Evolutionary conservation across 1,284 basidiomycete genomes (phyloP).

Genomic region (Mycena citricolor): DNA sequence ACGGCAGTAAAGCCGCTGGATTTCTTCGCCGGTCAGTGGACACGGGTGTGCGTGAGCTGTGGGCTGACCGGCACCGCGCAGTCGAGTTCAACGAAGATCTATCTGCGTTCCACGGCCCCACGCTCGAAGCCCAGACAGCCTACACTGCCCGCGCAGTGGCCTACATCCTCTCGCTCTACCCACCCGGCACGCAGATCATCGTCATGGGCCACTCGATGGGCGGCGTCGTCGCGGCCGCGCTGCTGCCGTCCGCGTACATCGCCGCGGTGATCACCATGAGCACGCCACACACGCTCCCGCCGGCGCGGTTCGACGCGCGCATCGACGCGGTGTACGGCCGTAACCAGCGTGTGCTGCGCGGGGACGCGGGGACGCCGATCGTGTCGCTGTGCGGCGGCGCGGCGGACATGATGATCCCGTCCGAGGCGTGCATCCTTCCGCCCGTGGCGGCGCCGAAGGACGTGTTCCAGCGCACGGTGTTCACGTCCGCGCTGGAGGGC

Average conservation of each 20-base stretch:
- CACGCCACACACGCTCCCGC: slow-evolving; percentile 87
- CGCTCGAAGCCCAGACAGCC: slow-evolving; percentile 78
- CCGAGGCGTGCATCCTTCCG: slow-evolving; percentile 83
- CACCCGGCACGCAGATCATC: slow-evolving; percentile 60
- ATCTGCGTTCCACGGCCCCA: slow-evolving; percentile 92
- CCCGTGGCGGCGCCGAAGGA: slow-evolving; percentile 24
- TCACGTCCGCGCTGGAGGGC: slow-evolving; percentile 84
- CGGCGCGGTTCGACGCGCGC: slow-evolving; percentile 82
- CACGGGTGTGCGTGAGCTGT: neutral
- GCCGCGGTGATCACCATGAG: slow-evolving; percentile 92
- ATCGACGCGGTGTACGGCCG: slow-evolving; percentile 74
- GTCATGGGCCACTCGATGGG: slow-evolving; percentile 98
- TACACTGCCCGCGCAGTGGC: slow-evolving; percentile 75
- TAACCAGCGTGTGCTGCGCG: slow-evolving; percentile 38
- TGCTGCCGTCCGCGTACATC: slow-evolving; percentile 60
- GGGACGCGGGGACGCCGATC: slow-evolving; percentile 52
- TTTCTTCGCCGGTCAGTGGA: slow-evolving; percentile 73
- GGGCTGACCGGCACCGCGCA: slow-evolving; percentile 30
- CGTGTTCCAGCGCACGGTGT: slow-evolving; percentile 70
- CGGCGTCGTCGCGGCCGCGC: slow-evolving; percentile 84
- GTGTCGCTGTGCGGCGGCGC: slow-evolving; percentile 91
- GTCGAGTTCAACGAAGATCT: slow-evolving; percentile 98
- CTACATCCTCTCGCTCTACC: slow-evolving; percentile 81
- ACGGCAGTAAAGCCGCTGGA: slow-evolving; percentile 64
- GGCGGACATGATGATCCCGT: slow-evolving; percentile 90